Conservation (phyloP, 192 early-diverging fungal genomes). For the Entophlyctis luteolus region DNA sequence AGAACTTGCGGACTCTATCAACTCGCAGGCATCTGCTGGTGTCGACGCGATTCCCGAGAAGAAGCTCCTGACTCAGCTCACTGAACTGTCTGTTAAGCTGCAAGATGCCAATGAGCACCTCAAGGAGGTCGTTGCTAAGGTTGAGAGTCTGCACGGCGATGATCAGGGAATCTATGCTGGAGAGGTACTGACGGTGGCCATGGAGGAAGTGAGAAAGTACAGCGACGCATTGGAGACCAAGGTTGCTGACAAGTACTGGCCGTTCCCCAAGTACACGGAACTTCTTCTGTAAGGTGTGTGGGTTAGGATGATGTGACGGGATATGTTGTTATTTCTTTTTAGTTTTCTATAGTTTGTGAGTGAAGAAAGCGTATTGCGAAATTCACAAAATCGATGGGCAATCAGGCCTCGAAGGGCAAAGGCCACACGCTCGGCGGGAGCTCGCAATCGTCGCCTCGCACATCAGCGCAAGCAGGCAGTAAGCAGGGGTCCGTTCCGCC, state of each 20-base stretch:
- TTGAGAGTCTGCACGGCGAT: constrained; percentile 54
- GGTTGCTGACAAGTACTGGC: constrained; percentile 91
- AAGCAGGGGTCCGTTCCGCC: background rate
- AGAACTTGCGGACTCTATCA: constrained; percentile 73
- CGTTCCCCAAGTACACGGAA: constrained; percentile 95
- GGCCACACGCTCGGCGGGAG: constrained; percentile 19
- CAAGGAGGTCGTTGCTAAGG: constrained; percentile 49
- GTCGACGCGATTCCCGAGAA: constrained; percentile 65
- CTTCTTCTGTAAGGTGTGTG: constrained; percentile 47
- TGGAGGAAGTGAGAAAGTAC: constrained; percentile 65
- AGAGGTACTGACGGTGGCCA: constrained; percentile 58
- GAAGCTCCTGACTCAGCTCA: constrained; percentile 62
- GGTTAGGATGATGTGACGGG: no score
- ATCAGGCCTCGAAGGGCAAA: constrained; percentile 14
- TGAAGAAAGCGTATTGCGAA: no score
- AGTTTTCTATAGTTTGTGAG: no score
- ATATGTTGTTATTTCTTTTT: no score
- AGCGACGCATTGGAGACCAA: constrained; percentile 77
- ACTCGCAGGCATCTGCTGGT: constrained; percentile 55
- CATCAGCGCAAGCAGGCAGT: background rate
- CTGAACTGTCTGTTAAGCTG: constrained; percentile 56
- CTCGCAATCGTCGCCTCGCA: background rate
- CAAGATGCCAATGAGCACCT: constrained; percentile 57
- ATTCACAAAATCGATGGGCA: constrained; percentile 11
- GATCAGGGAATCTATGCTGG: constrained; percentile 64